These are phyloP conservation scores for Berkeleyomyces rouxiae DNA, from an alignment of 2,329 filamentous ascomycete species.

Conservation along the genomic window DNA sequence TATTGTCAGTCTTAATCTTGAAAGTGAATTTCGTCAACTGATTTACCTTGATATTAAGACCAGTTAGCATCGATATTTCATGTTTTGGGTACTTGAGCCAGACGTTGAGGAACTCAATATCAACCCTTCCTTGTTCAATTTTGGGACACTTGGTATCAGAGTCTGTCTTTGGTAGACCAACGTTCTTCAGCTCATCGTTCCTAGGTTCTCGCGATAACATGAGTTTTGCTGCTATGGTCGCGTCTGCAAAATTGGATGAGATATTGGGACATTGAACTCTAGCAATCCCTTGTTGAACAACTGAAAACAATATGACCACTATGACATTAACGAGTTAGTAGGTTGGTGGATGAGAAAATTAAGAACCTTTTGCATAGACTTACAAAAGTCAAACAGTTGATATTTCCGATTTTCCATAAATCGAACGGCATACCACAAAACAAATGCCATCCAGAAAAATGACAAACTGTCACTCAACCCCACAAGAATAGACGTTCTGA, in stretches of 20 bases:
- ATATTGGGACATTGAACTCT: conserved; percentile 48
- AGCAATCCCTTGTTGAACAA: conserved; percentile 13
- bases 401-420: conserved; percentile 12
- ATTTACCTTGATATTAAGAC: conserved; percentile 14
- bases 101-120: conserved; percentile 14
- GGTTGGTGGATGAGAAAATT: not conserved
- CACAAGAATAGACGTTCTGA: conserved; percentile 7
- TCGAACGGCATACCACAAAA: conserved; percentile 13
- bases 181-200: not conserved
- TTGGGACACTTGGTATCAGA: not conserved
- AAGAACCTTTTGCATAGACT: not conserved
- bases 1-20: not conserved
- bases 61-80: conserved; percentile 10
- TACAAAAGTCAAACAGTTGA: conserved; percentile 13
- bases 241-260: conserved; percentile 46
- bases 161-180: not conserved
- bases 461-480: conserved; percentile 12
- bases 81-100: conserved; percentile 14
- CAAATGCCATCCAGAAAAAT: conserved; percentile 14
- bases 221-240: conserved; percentile 40
- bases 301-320: conserved; percentile 14
- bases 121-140: not conserved
- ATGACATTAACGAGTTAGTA: not conserved
- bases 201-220: conserved; percentile 22
- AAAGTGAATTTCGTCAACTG: not conserved